Evolutionary conservation across 2,329 filamentous ascomycete species (phyloP).

Genomic region (Trichoderma brevicompactum): DNA sequence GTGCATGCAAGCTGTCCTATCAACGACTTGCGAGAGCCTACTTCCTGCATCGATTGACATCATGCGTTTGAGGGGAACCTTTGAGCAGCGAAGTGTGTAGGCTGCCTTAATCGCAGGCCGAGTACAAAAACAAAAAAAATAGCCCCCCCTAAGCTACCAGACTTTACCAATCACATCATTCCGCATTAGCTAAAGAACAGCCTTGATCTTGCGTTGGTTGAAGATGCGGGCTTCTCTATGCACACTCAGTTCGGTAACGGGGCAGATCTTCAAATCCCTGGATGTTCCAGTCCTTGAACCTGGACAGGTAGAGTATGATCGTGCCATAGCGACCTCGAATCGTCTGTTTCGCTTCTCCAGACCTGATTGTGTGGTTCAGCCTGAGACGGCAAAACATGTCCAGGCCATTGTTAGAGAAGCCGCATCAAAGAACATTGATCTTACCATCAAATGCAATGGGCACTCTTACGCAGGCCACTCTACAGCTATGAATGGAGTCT

Average conservation of each 20-base stretch:
- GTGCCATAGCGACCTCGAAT: constrained; percentile 6
- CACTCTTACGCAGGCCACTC: constrained; percentile 9
- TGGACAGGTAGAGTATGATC: neutral
- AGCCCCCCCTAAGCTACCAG: neutral
- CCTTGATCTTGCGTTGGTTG: neutral
- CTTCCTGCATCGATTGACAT: no score
- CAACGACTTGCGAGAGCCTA: no score
- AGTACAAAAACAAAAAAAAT: no score
- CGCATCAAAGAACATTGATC: neutral
- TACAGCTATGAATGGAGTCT: constrained; percentile 6
- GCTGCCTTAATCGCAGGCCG: no score
- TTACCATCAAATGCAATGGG: constrained; percentile 11
- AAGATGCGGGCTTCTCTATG: neutral
- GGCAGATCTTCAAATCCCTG: constrained; percentile 2
- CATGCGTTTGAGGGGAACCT: no score
- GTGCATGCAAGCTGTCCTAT: no score
- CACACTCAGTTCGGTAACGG: neutral
- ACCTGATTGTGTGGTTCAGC: constrained; percentile 1
- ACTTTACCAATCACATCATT: neutral
- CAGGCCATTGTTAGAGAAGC: constrained; percentile 9
- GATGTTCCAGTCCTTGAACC: constrained; percentile 1
- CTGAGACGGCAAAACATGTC: neutral
- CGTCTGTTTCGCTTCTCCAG: constrained; percentile 10
- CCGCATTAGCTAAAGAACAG: no score
- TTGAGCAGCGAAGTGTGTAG: no score